Evolutionary conservation across 1,284 basidiomycete genomes (phyloP), one percentile per base, ranked within the genome.

Genomic region (Sanghuangporus sanghuang): DNA sequence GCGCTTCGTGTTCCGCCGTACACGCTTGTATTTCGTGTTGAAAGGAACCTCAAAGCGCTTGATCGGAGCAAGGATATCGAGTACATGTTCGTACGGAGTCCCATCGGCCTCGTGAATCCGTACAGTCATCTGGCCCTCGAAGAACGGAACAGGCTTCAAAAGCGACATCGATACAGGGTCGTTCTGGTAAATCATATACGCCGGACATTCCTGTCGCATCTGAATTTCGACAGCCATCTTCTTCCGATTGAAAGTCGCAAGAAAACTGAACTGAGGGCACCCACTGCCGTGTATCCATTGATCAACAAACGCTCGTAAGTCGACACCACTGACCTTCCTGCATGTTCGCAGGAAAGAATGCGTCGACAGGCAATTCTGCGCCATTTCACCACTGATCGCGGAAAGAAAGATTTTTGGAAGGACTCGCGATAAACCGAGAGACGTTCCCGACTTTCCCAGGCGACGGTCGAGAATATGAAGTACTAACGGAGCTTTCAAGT

Each of bases 11-110:
- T 96, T 95, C 40, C 96, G 83, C 58, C 96, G 84, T 16, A 98
- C 93, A 67, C 97, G 93, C 76, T 98, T 99, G 78, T 98, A 98
- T 76, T 98, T 99, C n/a, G 96, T 98, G 74, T 99, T 99, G 82
- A 98, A 99, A 1, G 97, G 96, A 0, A 99, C 95, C 71, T 97
- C 95, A 73, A 94, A 98, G 12, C 92, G 88, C 74, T 97, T 98
- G 76, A 91, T 92, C 1, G 86, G 77, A 21, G 85, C 85, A 48
- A 92, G 89, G 64, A 99, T 92, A 73, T 98, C 95, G 48, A 99
- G 82, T 21, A 99, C 93, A 73, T 99, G 97, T 75, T 99, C 97
- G 72, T 99, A 99, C 0, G 97, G 96, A 46, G 97, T 98, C 1
- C 97, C 97, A 73, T 99, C 97, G 0, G 96, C 96, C 79, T 99